These are phyloP conservation scores for Dipteronia dyeriana DNA, from an alignment of 345 rosid species.

Conservation along the genomic window DNA sequence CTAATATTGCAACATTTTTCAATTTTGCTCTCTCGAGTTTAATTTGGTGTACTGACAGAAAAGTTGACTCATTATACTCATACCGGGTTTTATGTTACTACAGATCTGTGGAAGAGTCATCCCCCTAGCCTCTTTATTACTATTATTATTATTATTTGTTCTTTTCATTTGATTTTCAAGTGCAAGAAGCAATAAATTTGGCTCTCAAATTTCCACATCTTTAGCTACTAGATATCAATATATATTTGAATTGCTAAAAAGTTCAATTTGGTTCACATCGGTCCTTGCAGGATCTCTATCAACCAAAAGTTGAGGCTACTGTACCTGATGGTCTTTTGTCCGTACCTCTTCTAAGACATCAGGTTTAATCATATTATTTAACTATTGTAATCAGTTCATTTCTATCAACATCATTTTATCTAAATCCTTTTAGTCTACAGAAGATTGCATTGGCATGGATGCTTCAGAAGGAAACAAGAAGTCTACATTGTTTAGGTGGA, in stretches of 20 bases:
- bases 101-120: not conserved
- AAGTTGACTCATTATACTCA: not conserved
- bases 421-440: constrained; percentile 44
- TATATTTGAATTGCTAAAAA: constrained; percentile 17
- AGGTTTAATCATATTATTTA: constrained; percentile 49
- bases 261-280: constrained; percentile 11
- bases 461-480: constrained; percentile 90
- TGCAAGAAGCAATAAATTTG: not conserved
- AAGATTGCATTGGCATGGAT: constrained; percentile 98
- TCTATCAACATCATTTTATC: constrained; percentile 7
- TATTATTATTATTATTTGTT: not conserved
- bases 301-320: constrained; percentile 70
- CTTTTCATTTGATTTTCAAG: not conserved
- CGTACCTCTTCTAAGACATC: constrained; percentile 87
- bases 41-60: not conserved
- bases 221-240: constrained; percentile 3
- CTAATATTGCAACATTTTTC: not conserved
- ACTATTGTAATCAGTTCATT: constrained; percentile 9
- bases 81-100: not conserved
- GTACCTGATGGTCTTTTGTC: constrained; percentile 84
- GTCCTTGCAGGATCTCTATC: constrained; percentile 74
- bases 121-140: not conserved
- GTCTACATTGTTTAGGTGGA: constrained; percentile 85
- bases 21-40: not conserved
- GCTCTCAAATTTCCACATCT: not conserved